Conservation (phyloP, 2,329 filamentous ascomycete species). For the Ascochyta clinopodiicola region DNA sequence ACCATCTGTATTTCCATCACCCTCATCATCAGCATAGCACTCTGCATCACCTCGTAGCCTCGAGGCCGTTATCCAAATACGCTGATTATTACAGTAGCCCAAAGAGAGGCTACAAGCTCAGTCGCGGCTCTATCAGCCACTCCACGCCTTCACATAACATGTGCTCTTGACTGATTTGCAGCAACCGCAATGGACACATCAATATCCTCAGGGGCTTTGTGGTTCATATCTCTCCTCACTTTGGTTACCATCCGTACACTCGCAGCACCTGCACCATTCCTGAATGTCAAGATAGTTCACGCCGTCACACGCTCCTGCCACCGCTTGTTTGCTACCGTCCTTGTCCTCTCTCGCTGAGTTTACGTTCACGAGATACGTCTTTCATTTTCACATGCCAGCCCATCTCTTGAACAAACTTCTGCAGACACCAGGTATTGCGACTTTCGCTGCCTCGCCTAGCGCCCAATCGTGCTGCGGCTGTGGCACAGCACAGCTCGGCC, state of each 20-base stretch:
- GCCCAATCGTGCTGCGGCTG: slow-evolving; percentile 5
- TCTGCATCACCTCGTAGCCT: no score
- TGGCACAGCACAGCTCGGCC: slow-evolving; percentile 9
- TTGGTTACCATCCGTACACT: not conserved
- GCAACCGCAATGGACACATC: not conserved
- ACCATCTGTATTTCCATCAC: not conserved
- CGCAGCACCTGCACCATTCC: not conserved
- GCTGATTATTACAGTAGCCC: no score
- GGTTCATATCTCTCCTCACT: not conserved
- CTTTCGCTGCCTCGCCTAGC: not conserved
- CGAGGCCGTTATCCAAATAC: no score
- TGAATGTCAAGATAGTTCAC: not conserved
- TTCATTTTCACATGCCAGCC: not conserved
- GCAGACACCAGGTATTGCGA: not conserved
- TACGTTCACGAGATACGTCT: not conserved
- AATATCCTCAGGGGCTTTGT: not conserved
- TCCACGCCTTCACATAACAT: not conserved
- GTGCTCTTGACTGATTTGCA: not conserved
- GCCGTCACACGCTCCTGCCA: not conserved
- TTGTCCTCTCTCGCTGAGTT: not conserved
- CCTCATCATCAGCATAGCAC: not conserved
- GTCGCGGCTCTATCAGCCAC: no score
- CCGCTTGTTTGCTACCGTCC: not conserved
- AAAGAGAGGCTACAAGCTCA: no score
- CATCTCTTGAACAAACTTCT: no score